phyloP scores from a whole-genome alignment of 1,284 basidiomycete genomes.

The Ganoderma multipileum region DNA sequence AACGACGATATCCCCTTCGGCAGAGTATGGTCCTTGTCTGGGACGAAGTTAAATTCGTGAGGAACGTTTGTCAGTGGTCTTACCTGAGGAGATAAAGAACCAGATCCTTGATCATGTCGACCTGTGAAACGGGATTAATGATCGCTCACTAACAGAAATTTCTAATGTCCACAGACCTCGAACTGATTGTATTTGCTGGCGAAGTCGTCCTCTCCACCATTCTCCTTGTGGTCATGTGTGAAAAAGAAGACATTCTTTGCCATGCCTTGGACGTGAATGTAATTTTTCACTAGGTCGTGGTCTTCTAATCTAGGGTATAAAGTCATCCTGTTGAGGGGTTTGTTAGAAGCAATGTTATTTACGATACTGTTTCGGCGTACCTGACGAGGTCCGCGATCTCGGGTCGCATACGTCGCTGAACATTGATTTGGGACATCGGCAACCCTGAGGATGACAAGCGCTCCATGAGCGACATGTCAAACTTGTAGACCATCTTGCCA shows the following conservation, averaged over 20 bases:
- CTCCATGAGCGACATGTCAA: constrained; percentile 58
- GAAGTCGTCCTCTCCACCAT: constrained; percentile 60
- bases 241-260: constrained; percentile 65
- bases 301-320: constrained; percentile 67
- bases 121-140: constrained; percentile 40
- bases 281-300: constrained; percentile 54
- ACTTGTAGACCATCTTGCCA: constrained; percentile 46
- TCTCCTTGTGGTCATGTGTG: constrained; percentile 61
- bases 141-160: neutral
- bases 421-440: constrained; percentile 49
- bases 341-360: neutral
- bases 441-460: constrained; percentile 46
- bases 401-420: constrained; percentile 54
- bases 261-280: constrained; percentile 64
- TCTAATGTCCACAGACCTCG: constrained; percentile 53
- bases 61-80: neutral
- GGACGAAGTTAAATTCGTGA: neutral
- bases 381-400: constrained; percentile 49
- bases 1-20: constrained; percentile 71
- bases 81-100: constrained; percentile 68
- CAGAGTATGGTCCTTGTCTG: constrained; percentile 43
- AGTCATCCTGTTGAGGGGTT: constrained; percentile 50
- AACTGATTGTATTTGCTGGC: constrained; percentile 69
- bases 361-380: constrained; percentile 23
- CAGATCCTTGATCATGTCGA: constrained; percentile 72